Conservation (phyloP, 345 rosid genomes). For the Syzygium grande region DNA sequence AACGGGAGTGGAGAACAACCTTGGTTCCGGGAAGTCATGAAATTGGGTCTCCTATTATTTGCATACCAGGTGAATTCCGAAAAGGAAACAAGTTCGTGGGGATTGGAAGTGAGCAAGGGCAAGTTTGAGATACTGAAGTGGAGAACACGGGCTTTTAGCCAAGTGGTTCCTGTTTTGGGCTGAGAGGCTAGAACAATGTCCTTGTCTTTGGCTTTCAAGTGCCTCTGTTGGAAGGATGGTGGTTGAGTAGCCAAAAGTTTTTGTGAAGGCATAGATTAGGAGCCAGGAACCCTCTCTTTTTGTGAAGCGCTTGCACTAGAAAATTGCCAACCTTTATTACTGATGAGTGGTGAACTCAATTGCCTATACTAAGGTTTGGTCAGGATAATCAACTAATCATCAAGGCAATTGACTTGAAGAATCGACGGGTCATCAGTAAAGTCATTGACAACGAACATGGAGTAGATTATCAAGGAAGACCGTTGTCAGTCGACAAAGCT, state of each 20-base stretch:
- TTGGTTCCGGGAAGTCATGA: too few species aligned
- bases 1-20: too few species aligned
- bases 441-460: too few species aligned
- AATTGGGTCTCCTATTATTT: too few species aligned
- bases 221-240: background rate
- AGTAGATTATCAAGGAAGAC: too few species aligned
- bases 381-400: too few species aligned
- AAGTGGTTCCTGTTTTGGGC: slow-evolving; percentile 24
- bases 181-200: slow-evolving; percentile 12
- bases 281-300: background rate
- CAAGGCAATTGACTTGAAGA: too few species aligned
- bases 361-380: too few species aligned
- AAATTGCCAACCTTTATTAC: too few species aligned
- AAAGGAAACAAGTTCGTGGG: slow-evolving; percentile 22
- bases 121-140: background rate
- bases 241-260: background rate
- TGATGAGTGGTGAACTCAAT: too few species aligned
- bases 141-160: slow-evolving; percentile 20
- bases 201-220: slow-evolving; percentile 6
- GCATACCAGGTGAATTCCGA: slow-evolving; percentile 7
- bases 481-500: too few species aligned
- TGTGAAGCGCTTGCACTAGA: background rate
- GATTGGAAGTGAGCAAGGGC: slow-evolving; percentile 9
- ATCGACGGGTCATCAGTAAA: too few species aligned
- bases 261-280: background rate